phyloP scores from a whole-genome alignment of 1,284 basidiomycete genomes.

The Ceratobasidium sp. region DNA sequence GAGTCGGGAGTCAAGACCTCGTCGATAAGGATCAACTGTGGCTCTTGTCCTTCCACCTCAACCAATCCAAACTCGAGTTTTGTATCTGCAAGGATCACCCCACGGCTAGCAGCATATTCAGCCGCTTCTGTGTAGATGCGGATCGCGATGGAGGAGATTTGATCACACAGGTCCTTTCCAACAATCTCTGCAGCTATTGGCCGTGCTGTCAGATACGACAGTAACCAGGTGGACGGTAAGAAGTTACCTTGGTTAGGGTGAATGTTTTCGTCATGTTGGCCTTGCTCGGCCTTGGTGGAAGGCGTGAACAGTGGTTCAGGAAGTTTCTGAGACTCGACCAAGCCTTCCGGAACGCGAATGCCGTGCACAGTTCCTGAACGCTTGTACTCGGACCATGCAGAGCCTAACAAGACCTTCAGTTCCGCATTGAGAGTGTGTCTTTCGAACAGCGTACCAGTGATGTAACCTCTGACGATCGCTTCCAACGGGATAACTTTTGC shows the following conservation, averaged over 20 bases:
- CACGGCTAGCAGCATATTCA: constrained; percentile 77
- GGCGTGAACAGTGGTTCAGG: constrained; percentile 93
- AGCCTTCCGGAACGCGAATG: constrained; percentile 76
- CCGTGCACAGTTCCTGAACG: constrained; percentile 90
- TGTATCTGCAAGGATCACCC: constrained; percentile 96
- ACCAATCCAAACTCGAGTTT: constrained; percentile 90
- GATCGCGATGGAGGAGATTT: constrained; percentile 69
- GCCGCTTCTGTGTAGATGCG: constrained; percentile 82
- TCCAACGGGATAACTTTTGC: constrained; percentile 95
- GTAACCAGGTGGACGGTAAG: not conserved
- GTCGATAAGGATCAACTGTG: constrained; percentile 87
- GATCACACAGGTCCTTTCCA: constrained; percentile 71
- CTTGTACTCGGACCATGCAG: constrained; percentile 95
- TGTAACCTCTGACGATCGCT: constrained; percentile 95
- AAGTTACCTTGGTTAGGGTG: constrained; percentile 83
- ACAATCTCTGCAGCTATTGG: constrained; percentile 69
- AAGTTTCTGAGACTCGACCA: constrained; percentile 88
- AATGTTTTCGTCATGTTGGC: constrained; percentile 97
- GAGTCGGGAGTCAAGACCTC: constrained; percentile 97
- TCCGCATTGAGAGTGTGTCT: not conserved
- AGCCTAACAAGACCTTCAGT: constrained; percentile 66
- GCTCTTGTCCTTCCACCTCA: constrained; percentile 47
- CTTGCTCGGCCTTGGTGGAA: constrained; percentile 96
- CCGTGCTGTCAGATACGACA: constrained; percentile 26
- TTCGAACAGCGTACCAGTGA: constrained; percentile 73